Base-by-base conservation (phyloP, 169 alveolate genomes). In the Eimeria sp. region DNA sequence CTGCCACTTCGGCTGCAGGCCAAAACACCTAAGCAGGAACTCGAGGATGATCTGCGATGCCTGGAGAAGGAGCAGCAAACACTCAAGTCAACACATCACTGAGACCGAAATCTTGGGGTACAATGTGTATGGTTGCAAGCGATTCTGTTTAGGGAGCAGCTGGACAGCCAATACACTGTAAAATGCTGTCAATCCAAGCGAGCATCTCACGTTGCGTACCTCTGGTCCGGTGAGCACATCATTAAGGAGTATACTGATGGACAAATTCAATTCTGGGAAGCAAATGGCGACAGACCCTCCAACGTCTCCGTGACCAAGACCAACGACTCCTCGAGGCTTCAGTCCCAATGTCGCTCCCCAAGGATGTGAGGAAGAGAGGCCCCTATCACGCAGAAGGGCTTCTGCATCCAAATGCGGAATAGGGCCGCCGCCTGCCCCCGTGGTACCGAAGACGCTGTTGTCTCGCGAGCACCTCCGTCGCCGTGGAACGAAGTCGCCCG, bases 301-400 rank as follows among this genome's bases (percentile, higher is more conserved):
- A 27, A 94, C 54, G 75, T 97, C 98, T 40, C 97, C 95, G 83
- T 96, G 97, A 22, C 98, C 98, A 20, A 97, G 82, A 16, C 97
- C 98, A 34, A 61, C 83, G 34, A 90, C 96, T 43, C 89, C 96
- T 20, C 84, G 75, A 43, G 92, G 83, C 82, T 82, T 76, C 18
- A 73, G 49, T 54, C 92, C 83, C 45, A 92, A 63, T 5, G 93
- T 87, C 45, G 87, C 96, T 58, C 91, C 96, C 89, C 86, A 80
- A 2, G 94, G 87, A 30, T 65, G 83, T 30, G 91, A 63, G 47
- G 83, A 47, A 7, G 90, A 65, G 70, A 73, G 92, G 82, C 86
- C 84, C 47, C 84, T 75, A 34, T 73, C 96, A 18, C 92, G 65
- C 40, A 73, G 61, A 14, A 92, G 84, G 22, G 95, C 82, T 57